phyloP scores from a whole-genome alignment of 192 early-diverging fungal species.

The Mortierella hygrophila region DNA sequence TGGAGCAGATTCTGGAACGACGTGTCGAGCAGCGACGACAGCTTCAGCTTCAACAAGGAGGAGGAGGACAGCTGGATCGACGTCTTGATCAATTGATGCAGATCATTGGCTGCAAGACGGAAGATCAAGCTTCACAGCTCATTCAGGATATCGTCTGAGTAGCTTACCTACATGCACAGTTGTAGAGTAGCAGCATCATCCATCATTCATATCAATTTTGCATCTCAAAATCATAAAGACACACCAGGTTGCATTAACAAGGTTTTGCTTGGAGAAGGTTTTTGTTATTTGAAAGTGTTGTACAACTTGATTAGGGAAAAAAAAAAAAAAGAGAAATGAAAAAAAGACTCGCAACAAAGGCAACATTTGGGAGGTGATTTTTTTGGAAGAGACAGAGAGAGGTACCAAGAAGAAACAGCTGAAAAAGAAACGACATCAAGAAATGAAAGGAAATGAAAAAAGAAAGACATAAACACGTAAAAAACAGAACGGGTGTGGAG shows the following conservation, averaged over 20 bases:
- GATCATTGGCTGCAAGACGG: constrained; percentile 9
- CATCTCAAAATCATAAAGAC: not conserved
- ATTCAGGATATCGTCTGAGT: not conserved
- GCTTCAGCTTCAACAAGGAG: not conserved
- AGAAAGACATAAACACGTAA: constrained; percentile 8
- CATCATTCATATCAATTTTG: not conserved
- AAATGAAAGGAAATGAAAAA: constrained; percentile 11
- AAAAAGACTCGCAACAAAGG: not conserved
- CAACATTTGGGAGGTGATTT: not conserved
- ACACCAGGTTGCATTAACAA: too few relatives aligned
- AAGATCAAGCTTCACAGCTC: constrained; percentile 1
- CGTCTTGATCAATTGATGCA: not conserved
- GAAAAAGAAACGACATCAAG: not conserved
- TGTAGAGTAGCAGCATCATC: not conserved
- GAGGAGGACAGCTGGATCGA: not conserved
- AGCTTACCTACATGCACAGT: not conserved
- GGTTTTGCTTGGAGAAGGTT: not conserved
- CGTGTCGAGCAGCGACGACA: constrained; percentile 15
- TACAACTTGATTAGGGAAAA: constrained; percentile 6
- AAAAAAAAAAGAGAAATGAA: not conserved
- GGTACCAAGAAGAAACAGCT: constrained; percentile 3
- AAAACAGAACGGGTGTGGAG: not conserved
- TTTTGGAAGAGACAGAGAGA: not conserved
- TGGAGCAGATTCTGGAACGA: constrained; percentile 44
- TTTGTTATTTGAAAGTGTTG: not conserved